Evolutionary conservation across 2,329 filamentous ascomycete genomes (phyloP), one percentile per base, ranked within the genome.

Genomic region (Cordyceps cicadae): DNA sequence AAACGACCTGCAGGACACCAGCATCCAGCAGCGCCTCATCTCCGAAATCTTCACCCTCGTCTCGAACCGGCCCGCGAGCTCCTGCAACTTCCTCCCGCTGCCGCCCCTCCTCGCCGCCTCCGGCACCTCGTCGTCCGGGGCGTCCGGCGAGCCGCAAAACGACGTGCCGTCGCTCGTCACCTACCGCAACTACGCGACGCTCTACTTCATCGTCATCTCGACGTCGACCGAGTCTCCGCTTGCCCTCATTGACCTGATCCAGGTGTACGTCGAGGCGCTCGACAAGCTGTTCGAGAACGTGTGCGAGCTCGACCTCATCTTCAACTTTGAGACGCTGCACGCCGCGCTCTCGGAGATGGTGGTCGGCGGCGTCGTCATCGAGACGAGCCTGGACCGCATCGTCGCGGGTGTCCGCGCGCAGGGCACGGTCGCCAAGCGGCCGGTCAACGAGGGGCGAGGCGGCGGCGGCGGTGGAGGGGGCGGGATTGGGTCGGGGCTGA

Each of bases 171-270:
- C 92, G 6, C 89, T 97, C 63, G 92, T 99, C 51, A 97, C 94
- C 9, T 99, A 99, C 81, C 91, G 94, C 62, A 90, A 96, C 81
- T 99, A 97, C 72, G 94, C 94, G 11, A 99, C 94, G 0, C 88
- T 99, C 63, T 97, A 95, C 77, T 99, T 99, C 79, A 99, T 99
- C 75, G 81, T 99, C 72, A 99, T 99, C 70, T 94, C 89, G 41
- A 99, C 95, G 5, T 91, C 92, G 5, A 97, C 94, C 62, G 94
- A 99, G 75, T 96, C 91, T 1, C 94, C 94, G 0, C 87, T 99
- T 3, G 94, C 94, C 0, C 82, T 99, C 26, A 92, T 99, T 64
- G 94, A 99, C 74, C 79, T 99, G 59, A 97, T 99, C 66, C 94
- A 99, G 75, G 94, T 99, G 63, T 99, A 97, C 69, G 94, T 99